Evolutionary conservation across 495 filamentous ascomycete species (phyloP).

Genomic region (Rostrohypoxylon terebratum): DNA sequence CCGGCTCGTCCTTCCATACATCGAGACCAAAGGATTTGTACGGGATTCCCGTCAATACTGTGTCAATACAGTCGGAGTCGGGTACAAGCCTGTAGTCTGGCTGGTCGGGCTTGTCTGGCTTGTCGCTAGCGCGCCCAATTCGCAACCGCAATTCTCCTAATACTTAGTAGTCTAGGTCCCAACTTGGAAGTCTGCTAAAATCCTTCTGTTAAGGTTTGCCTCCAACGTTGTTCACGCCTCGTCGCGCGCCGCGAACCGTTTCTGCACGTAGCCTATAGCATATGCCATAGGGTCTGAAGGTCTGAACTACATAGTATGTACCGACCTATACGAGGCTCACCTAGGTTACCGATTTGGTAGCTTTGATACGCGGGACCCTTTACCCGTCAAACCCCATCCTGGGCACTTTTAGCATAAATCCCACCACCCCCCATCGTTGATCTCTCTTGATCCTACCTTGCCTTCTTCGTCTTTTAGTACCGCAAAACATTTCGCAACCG

Average conservation of each 20-base stretch:
- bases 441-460: slow-evolving; percentile 28
- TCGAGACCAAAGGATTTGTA: slow-evolving; percentile 38
- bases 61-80: no score
- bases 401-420: slow-evolving; percentile 40
- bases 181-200: neutral
- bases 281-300: no score
- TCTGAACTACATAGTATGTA: neutral
- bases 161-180: neutral
- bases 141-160: slow-evolving; percentile 1
- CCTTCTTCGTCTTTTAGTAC: slow-evolving; percentile 30
- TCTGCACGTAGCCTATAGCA: neutral
- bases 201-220: slow-evolving; percentile 22
- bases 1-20: neutral
- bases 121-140: slow-evolving; percentile 21
- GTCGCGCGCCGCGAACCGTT: slow-evolving; percentile 25
- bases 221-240: slow-evolving; percentile 9
- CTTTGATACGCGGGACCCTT: slow-evolving; percentile 27
- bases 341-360: slow-evolving; percentile 25
- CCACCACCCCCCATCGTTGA: slow-evolving; percentile 29
- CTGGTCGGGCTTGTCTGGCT: slow-evolving; percentile 21
- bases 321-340: slow-evolving; percentile 32
- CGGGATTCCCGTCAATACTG: slow-evolving; percentile 36
- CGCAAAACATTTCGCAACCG: slow-evolving; percentile 16
- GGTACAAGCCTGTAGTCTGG: neutral
- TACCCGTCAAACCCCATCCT: slow-evolving; percentile 34